Base-by-base conservation (phyloP, 768 basidiomycete genomes). In the Gelatoporia subvermispora region DNA sequence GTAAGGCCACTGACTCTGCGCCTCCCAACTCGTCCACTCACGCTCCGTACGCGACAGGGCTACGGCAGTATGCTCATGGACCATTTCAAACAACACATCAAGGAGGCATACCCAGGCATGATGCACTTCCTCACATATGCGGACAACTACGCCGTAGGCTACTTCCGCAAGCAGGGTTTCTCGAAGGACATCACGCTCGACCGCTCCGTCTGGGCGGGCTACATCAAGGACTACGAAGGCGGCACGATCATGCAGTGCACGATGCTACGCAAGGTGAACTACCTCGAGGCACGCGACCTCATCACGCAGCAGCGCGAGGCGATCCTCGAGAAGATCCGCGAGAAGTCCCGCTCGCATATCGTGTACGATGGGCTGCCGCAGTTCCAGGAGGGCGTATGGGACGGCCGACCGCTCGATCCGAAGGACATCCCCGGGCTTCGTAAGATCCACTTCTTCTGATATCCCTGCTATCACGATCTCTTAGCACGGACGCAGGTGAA, bases 221-320 rank as follows among this genome's bases (percentile, higher is more conserved):
- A 99, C 66, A 98, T 99, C 81, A 99, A 98, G 66, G 96, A 99
- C 65, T 99, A 99, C 67, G 96, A 99, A 66, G 95, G 95, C 35
- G 94, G 92, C 16, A 99, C 95, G 39, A 93, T 98, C 70, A 97
- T 99, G 94, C 91, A 94, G 66, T 99, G 96, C 62, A 86, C 86
- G 5, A 86, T 99, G 89, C 68, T 99, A n/a, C 82, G 78, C 44
- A 91, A 89, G 63, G 82, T 98, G 53, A 82, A 93, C 62, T 99
- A 98, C 61, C 75, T 94, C 51, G 75, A 87, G 56, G 92, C 90
- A 51, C 74, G 79, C 24, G 81, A 81, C 47, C 82, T 88, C 53
- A 72, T 97, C 48, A 72, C 79, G 3, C 73, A 72, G 51, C 96
- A 99, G 68, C 86, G 92, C 60, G 92, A 93, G 58, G 92, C 93